Evolutionary conservation across 257 asterid species (phyloP), one percentile per base, ranked within the genome.

Genomic region (Nicotiana attenuata): DNA sequence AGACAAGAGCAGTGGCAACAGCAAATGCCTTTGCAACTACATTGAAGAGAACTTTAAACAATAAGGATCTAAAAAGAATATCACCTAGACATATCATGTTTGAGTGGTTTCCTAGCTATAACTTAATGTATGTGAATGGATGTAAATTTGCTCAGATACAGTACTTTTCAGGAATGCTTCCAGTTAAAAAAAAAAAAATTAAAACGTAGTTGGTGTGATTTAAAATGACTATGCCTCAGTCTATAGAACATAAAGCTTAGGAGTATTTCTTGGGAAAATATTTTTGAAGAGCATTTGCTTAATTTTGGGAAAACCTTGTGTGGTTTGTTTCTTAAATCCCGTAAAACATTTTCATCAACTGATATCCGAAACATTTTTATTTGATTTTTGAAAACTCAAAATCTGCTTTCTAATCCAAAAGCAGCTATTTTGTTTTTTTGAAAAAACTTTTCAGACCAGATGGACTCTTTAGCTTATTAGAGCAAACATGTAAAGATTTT

Each of bases 11-110:
- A 78, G 97, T 93, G 64, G 99, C 98, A 83, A 87, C 81, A 81
- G 90, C 91, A 80, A 95, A 95, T 24, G 98, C 99, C n/a, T 92
- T 83, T 15, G 94, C 99, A 91, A 95, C 99, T 95, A 85, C 83
- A 85, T 59, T 24, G 6, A 66, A 85, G 82, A 33, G 24, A 77
- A 8, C 11, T 85, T 28, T 79, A 50, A 50, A 47, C 26, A 50
- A 50, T 75, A 24, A 75, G 78, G 63, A 75, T 75, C 63, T 22
- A 0, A 24, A 50, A 75, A 45, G 13, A 16, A 80, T 78, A 15
- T 45, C 65, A 33, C 65, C 60, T 19, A 52, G 45, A 33, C 52
- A 31, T 9, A 50, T 24, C 41, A 47, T 35, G 53, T 35, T 35
- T 35, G 55, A 10, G 28, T 35, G 17, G 53, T 35, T 19, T 19